Conservation (phyloP, 306 rosid species). For the Quercus parvula region DNA sequence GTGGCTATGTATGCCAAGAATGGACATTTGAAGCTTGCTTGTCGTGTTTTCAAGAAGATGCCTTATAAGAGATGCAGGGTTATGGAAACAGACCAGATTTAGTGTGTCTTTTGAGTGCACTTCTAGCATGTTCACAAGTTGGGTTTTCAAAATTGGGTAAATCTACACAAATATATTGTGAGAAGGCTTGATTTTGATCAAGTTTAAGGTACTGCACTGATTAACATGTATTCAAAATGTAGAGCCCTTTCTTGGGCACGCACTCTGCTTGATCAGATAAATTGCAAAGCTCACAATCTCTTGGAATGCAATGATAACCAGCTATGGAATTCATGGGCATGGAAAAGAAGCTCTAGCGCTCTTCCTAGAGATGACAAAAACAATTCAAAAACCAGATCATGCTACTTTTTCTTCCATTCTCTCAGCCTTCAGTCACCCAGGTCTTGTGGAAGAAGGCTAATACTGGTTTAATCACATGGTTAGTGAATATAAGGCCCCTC, state of each 20-base stretch:
- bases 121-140: slow-evolving; percentile 38
- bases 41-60: slow-evolving; percentile 20
- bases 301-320: slow-evolving; percentile 45
- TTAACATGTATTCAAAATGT: slow-evolving; percentile 48
- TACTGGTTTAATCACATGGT: slow-evolving; percentile 36
- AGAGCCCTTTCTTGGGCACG: slow-evolving; percentile 36
- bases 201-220: slow-evolving; percentile 38
- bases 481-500: slow-evolving; percentile 27
- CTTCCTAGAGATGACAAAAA: slow-evolving; percentile 28
- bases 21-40: slow-evolving; percentile 31
- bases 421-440: slow-evolving; percentile 47
- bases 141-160: slow-evolving; percentile 37
- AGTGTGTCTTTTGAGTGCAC: slow-evolving; percentile 33
- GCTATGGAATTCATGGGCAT: slow-evolving; percentile 40
- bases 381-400: slow-evolving; percentile 36
- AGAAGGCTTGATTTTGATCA: slow-evolving; percentile 25
- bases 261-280: slow-evolving; percentile 26
- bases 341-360: slow-evolving; percentile 44
- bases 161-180: slow-evolving; percentile 31
- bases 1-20: slow-evolving; percentile 38
- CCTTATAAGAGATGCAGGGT: slow-evolving; percentile 24
- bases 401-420: slow-evolving; percentile 47
- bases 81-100: slow-evolving; percentile 24
- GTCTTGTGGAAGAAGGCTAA: slow-evolving; percentile 39
- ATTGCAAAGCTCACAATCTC: slow-evolving; percentile 27